These are phyloP conservation scores for Rhodotorula taiwanensis DNA, from an alignment of 768 basidiomycete genomes.

Conservation along the genomic window DNA sequence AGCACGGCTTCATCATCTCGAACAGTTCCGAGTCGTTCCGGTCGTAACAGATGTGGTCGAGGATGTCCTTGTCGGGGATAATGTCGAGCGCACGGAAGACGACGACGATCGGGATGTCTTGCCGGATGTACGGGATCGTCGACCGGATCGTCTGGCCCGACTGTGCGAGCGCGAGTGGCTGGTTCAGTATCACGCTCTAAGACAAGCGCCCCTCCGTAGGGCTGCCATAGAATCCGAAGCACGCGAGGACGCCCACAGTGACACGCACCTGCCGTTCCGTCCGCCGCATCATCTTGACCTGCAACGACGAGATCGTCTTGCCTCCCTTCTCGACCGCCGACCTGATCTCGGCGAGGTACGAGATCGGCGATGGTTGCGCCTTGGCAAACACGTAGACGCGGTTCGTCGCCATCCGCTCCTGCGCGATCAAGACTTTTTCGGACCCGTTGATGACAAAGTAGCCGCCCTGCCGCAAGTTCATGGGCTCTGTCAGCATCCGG, in stretches of 20 bases:
- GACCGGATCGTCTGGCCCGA: slow-evolving; percentile 81
- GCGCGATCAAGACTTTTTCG: slow-evolving; percentile 98
- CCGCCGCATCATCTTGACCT: slow-evolving; percentile 78
- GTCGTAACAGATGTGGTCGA: slow-evolving; percentile 94
- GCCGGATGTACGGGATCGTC: slow-evolving; percentile 94
- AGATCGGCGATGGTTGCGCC: slow-evolving; percentile 89
- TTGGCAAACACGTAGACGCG: slow-evolving; percentile 99
- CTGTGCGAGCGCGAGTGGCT: no score
- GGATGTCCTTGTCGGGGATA: slow-evolving; percentile 92
- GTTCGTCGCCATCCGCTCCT: slow-evolving; percentile 98
- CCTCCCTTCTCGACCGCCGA: slow-evolving; percentile 97
- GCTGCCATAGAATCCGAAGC: no score
- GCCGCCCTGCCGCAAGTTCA: slow-evolving; percentile 60
- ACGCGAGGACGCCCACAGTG: not conserved
- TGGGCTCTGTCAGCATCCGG: not conserved
- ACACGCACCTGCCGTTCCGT: slow-evolving; percentile 55
- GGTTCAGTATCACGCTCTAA: not conserved
- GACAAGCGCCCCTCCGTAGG: no score
- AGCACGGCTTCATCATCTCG: slow-evolving; percentile 96
- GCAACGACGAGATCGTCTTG: slow-evolving; percentile 94
- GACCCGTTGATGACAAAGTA: slow-evolving; percentile 99
- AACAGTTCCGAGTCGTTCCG: slow-evolving; percentile 92
- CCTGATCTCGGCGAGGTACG: slow-evolving; percentile 92
- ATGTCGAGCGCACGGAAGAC: slow-evolving; percentile 97
- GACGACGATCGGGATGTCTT: slow-evolving; percentile 97